phyloP scores from a whole-genome alignment of 2,329 filamentous ascomycete species.

The Stylonectria norvegica region DNA sequence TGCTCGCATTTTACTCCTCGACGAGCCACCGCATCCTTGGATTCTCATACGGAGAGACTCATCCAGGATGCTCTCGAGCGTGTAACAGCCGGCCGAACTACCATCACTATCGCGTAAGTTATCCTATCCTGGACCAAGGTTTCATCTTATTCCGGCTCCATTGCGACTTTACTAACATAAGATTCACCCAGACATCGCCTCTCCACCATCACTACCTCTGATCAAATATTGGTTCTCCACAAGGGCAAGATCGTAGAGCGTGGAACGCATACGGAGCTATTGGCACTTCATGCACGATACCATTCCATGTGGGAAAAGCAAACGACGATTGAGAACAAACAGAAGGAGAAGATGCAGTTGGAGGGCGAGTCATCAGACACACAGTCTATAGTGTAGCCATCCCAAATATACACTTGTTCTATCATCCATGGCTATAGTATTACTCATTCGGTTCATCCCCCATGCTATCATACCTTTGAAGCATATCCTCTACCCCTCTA shows the following conservation, averaged over 20 bases:
- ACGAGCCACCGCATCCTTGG: constrained; percentile 69
- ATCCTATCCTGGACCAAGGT: background rate
- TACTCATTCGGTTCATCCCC: no score
- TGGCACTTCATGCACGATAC: constrained; percentile 45
- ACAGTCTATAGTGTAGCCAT: no score
- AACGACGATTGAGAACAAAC: constrained; percentile 39
- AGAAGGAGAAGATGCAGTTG: constrained; percentile 29
- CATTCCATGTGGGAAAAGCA: constrained; percentile 53
- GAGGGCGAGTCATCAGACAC: constrained; percentile 13
- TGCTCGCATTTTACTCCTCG: constrained; percentile 65
- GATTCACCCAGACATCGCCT: constrained; percentile 44
- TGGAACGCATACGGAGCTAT: constrained; percentile 47
- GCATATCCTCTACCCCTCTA: no score
- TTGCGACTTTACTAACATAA: constrained; percentile 12
- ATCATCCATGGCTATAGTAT: no score
- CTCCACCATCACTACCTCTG: constrained; percentile 54
- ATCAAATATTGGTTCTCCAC: constrained; percentile 53
- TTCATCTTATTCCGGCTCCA: background rate
- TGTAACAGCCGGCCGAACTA: constrained; percentile 47
- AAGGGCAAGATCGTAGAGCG: constrained; percentile 49
- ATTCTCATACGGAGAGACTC: constrained; percentile 57
- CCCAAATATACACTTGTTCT: constrained; percentile 1
- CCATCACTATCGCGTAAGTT: constrained; percentile 49
- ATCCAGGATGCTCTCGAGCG: constrained; percentile 53
- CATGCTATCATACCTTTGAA: no score